A percentile compares a stretch with the other conserved stretches of the same genome.
Conservation (phyloP, 2,329 filamentous ascomycete species). For the Fusarium albosuccineum region DNA sequence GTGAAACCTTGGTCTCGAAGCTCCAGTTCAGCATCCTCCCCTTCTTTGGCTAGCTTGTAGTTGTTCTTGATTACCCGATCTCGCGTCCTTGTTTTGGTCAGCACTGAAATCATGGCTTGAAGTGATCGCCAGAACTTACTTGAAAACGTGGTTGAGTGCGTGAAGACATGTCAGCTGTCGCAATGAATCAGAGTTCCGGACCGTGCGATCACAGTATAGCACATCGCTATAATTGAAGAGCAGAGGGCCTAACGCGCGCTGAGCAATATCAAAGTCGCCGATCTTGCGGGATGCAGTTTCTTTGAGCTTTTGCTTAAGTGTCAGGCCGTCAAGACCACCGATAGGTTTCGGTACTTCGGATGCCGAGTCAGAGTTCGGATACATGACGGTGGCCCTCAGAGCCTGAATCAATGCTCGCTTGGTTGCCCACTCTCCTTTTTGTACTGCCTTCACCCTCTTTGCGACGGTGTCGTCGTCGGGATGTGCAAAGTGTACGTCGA, state of each 20-base stretch:
- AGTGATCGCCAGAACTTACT: constrained; percentile 61
- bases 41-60: constrained; percentile 77
- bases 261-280: constrained; percentile 69
- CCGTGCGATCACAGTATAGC: constrained; percentile 78
- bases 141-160: constrained; percentile 91
- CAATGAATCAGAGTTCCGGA: constrained; percentile 75
- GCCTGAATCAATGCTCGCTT: constrained; percentile 61
- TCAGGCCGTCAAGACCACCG: constrained; percentile 60
- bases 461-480: constrained; percentile 73
- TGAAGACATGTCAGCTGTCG: constrained; percentile 84
- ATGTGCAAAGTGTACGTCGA: constrained; percentile 82
- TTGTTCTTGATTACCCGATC: constrained; percentile 96
- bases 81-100: constrained; percentile 71
- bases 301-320: constrained; percentile 79
- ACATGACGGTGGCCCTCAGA: constrained; percentile 61
- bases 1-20: constrained; percentile 95
- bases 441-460: constrained; percentile 63
- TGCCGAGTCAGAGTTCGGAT: constrained; percentile 57
- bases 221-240: constrained; percentile 88
- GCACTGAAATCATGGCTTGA: background rate
- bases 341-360: constrained; percentile 51
- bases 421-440: constrained; percentile 64
- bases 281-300: constrained; percentile 67
- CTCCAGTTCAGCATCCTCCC: constrained; percentile 75
- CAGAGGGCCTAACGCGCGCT: constrained; percentile 75